Evolutionary conservation across 176 grass and related monocot genomes (phyloP).

Genomic region (Oryza glumipatula): DNA sequence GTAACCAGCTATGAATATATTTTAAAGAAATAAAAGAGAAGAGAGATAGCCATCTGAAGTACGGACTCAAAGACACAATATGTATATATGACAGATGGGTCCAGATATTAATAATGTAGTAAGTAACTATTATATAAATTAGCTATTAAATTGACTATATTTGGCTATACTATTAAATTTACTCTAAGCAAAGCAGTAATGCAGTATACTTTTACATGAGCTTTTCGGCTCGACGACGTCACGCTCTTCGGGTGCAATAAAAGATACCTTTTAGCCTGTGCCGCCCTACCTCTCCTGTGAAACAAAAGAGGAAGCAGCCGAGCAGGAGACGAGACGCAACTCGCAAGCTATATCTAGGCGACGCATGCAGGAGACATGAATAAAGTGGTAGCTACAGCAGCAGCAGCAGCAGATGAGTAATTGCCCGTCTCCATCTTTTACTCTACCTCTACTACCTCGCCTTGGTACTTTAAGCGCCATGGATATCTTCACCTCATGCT

Average conservation of each 20-base stretch:
- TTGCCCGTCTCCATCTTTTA: slow-evolving; percentile 17
- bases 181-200: no score
- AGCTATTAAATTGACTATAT: no score
- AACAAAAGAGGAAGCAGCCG: background rate
- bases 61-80: no score
- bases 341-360: background rate
- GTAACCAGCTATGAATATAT: no score
- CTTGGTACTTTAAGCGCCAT: slow-evolving; percentile 49
- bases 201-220: no score
- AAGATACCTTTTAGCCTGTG: slow-evolving; percentile 31
- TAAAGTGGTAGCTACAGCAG: slow-evolving; percentile 9
- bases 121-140: no score
- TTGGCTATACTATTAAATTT: no score
- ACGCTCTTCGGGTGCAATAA: slow-evolving; percentile 30
- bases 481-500: background rate
- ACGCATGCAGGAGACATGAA: slow-evolving; percentile 19
- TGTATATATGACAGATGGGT: no score
- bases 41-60: no score
- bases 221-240: background rate
- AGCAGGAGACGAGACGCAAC: no score
- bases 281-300: slow-evolving; percentile 44
- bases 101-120: no score
- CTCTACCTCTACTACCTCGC: background rate
- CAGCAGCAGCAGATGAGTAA: slow-evolving; percentile 19
- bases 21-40: no score